Conservation (phyloP, 106 monocot species). For the Dendrobium officinale region DNA sequence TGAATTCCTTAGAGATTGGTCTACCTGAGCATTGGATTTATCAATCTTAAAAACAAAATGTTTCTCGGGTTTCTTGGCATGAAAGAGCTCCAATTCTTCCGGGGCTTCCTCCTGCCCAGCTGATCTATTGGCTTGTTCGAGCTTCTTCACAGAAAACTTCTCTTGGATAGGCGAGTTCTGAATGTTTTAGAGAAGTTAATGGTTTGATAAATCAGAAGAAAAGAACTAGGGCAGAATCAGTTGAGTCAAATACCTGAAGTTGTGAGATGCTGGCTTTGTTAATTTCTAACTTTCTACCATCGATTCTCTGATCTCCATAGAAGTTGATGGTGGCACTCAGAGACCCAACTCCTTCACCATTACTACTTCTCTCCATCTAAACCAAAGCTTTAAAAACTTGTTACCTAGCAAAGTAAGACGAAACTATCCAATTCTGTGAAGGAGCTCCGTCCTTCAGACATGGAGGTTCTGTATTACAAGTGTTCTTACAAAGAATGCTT, state of each 20-base stretch:
- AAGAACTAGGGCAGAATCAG: not conserved
- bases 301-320: slow-evolving; percentile 28
- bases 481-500: too few species aligned
- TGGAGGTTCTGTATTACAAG: too few species aligned
- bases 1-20: not conserved
- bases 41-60: slow-evolving; percentile 28
- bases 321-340: slow-evolving; percentile 27
- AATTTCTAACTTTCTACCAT: slow-evolving; percentile 14
- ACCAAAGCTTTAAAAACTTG: not conserved
- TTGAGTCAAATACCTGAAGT: not conserved
- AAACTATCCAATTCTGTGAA: not conserved
- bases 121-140: not conserved
- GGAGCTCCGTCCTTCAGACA: too few species aligned
- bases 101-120: not conserved
- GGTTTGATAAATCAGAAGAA: not conserved
- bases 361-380: slow-evolving; percentile 13
- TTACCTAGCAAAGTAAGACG: not conserved
- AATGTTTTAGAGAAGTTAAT: not conserved
- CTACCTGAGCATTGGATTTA: slow-evolving; percentile 22
- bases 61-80: slow-evolving; percentile 18
- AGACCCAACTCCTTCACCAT: slow-evolving; percentile 20
- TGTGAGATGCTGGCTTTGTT: not conserved
- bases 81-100: slow-evolving; percentile 24
- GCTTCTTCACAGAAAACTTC: not conserved
- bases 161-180: not conserved